Conservation (phyloP, 2,329 filamentous ascomycete species). For the Camptophora hylomeconis region DNA sequence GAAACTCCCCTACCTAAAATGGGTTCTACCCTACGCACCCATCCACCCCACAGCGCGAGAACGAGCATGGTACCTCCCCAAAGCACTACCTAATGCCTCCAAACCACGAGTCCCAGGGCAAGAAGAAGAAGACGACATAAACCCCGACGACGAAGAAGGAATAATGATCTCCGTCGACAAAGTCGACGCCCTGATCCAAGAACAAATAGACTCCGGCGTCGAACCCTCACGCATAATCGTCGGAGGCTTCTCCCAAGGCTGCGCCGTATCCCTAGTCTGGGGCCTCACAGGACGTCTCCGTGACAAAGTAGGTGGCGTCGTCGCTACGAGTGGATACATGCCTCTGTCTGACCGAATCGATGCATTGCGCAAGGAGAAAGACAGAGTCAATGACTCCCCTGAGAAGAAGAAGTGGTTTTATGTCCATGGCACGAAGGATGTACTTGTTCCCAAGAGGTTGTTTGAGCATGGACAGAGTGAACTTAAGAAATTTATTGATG, state of each 20-base stretch:
- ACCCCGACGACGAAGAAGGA: conserved; percentile 33
- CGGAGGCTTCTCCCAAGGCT: conserved; percentile 37
- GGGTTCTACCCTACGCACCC: conserved; percentile 38
- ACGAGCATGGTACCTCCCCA: conserved; percentile 34
- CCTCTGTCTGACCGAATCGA: conserved; percentile 29
- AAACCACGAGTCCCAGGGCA: conserved; percentile 24
- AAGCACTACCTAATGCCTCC: conserved; percentile 28
- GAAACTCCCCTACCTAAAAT: conserved; percentile 36
- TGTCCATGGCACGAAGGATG: conserved; percentile 34
- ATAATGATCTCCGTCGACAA: conserved; percentile 28
- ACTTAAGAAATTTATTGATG: conserved; percentile 24
- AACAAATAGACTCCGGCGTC: conserved; percentile 27
- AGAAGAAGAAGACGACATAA: conserved; percentile 28
- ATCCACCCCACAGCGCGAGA: conserved; percentile 31
- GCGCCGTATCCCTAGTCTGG: conserved; percentile 31
- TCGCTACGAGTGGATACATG: conserved; percentile 35
- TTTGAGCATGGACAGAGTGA: conserved; percentile 29
- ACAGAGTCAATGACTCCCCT: conserved; percentile 13
- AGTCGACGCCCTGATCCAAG: conserved; percentile 29
- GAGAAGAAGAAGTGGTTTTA: conserved; percentile 30
- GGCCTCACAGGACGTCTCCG: conserved; percentile 25
- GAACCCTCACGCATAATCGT: conserved; percentile 31
- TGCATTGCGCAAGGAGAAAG: conserved; percentile 25
- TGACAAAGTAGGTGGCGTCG: conserved; percentile 25
- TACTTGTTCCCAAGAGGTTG: conserved; percentile 34